Evolutionary conservation across 805 yeast genomes (phyloP).

Genomic region (Lipomyces yamadae): DNA sequence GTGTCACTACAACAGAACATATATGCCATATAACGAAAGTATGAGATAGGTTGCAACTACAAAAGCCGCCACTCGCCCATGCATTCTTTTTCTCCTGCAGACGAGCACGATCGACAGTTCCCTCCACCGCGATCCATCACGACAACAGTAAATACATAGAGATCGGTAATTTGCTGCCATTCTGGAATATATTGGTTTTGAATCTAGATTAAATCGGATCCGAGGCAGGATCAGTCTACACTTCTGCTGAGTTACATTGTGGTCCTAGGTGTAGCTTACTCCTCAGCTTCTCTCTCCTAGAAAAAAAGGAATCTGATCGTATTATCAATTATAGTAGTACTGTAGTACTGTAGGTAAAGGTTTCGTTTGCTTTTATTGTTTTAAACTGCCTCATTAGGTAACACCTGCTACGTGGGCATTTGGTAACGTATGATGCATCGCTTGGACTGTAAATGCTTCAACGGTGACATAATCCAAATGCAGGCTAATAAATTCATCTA

Average conservation of each 20-base stretch:
- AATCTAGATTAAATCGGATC: neutral
- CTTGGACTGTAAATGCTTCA: neutral
- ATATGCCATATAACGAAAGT: neutral
- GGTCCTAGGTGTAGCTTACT: neutral
- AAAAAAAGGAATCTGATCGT: neutral
- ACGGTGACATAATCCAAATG: neutral
- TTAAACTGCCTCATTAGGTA: neutral
- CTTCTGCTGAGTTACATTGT: neutral
- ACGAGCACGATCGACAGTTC: neutral
- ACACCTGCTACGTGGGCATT: neutral
- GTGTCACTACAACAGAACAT: neutral
- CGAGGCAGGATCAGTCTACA: neutral
- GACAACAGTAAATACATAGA: neutral
- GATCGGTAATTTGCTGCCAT: neutral
- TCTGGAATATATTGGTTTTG: neutral
- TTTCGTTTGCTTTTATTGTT: neutral
- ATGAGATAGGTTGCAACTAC: neutral
- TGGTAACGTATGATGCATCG: neutral
- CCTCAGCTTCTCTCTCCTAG: neutral
- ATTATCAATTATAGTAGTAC: neutral
- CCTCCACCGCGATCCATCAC: neutral
- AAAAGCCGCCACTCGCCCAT: neutral
- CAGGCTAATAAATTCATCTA: neutral
- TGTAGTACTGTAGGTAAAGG: conserved; percentile 3
- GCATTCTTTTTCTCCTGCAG: neutral